Conservation (phyloP, 179 eudicot genomes). For the Silene noctiflora region DNA sequence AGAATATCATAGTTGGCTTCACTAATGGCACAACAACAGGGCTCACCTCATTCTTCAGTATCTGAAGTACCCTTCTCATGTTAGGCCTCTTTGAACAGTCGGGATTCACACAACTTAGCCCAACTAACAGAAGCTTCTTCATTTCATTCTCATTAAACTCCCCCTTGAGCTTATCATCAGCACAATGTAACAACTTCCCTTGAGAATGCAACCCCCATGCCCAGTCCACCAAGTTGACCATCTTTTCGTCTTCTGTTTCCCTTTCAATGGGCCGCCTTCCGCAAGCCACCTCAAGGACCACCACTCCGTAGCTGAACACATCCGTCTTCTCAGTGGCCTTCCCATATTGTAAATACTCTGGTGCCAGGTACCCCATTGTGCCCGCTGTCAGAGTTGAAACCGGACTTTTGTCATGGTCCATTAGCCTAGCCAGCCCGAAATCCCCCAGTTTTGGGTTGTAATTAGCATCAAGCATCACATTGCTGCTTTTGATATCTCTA, state of each 20-base stretch:
- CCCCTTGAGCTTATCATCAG: slow-evolving; percentile 49
- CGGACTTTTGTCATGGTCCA: slow-evolving; percentile 82
- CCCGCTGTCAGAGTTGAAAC: slow-evolving; percentile 87
- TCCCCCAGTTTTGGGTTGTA: slow-evolving; percentile 73
- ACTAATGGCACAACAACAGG: slow-evolving; percentile 47
- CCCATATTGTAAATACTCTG: slow-evolving; percentile 88
- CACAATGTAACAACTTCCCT: slow-evolving; percentile 58
- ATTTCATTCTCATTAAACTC: slow-evolving; percentile 51
- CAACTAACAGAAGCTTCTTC: slow-evolving; percentile 61
- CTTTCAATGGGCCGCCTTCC: slow-evolving; percentile 82
- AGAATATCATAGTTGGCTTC: slow-evolving; percentile 74
- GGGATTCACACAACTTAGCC: slow-evolving; percentile 76
- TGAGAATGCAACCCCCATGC: slow-evolving; percentile 71
- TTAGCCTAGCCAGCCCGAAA: slow-evolving; percentile 80
- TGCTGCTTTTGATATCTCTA: slow-evolving; percentile 81
- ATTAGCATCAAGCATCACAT: slow-evolving; percentile 64
- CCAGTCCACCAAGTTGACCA: slow-evolving; percentile 81
- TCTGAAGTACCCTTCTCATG: slow-evolving; percentile 82
- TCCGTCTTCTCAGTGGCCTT: slow-evolving; percentile 87
- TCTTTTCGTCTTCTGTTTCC: slow-evolving; percentile 36
- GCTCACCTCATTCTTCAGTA: slow-evolving; percentile 56
- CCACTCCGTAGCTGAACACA: slow-evolving; percentile 87
- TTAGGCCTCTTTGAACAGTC: slow-evolving; percentile 62
- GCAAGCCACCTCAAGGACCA: slow-evolving; percentile 80
- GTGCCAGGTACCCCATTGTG: slow-evolving; percentile 91